These are phyloP conservation scores for Pythium oligandrum DNA, from an alignment of 352 stramenopile species.

Conservation along the genomic window DNA sequence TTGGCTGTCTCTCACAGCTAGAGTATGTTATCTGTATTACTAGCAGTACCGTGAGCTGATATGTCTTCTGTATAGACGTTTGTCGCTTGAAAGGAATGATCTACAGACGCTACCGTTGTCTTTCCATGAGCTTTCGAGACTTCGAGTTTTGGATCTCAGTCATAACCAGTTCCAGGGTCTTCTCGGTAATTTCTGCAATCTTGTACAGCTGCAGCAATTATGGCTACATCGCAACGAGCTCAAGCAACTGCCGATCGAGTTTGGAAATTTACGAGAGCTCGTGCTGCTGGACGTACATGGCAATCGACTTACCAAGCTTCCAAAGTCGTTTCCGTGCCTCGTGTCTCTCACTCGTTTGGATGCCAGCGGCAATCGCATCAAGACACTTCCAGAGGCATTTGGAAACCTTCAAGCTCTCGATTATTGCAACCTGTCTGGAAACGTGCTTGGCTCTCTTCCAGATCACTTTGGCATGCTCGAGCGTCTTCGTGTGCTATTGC, in stretches of 20 bases:
- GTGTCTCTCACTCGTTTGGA: conserved; percentile 25
- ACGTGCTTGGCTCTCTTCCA: conserved; percentile 34
- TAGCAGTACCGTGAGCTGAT: neutral
- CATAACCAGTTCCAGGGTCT: conserved; percentile 37
- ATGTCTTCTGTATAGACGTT: conserved; percentile 21
- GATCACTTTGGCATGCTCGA: conserved; percentile 29
- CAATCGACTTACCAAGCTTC: conserved; percentile 38
- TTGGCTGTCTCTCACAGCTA: conserved; percentile 41
- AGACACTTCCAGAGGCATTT: conserved; percentile 34
- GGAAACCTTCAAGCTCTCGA: conserved; percentile 34
- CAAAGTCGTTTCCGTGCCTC: conserved; percentile 46
- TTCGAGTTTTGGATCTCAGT: conserved; percentile 37
- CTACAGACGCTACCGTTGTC: conserved; percentile 51
- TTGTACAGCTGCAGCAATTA: conserved; percentile 29
- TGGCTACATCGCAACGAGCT: conserved; percentile 37
- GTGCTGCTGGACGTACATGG: conserved; percentile 33
- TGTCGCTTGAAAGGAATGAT: conserved; percentile 48
- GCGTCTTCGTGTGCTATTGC: conserved; percentile 23
- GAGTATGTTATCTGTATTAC: conserved; percentile 27
- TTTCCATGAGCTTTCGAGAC: conserved; percentile 34
- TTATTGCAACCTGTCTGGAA: conserved; percentile 35
- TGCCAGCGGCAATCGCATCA: conserved; percentile 39
- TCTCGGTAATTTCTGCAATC: conserved; percentile 49
- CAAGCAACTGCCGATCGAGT: conserved; percentile 24
- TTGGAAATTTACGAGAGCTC: conserved; percentile 34